Evolutionary conservation across 192 early-diverging fungal genomes (phyloP), one percentile per base, ranked within the genome.

Genomic region (Dissophora ornata): DNA sequence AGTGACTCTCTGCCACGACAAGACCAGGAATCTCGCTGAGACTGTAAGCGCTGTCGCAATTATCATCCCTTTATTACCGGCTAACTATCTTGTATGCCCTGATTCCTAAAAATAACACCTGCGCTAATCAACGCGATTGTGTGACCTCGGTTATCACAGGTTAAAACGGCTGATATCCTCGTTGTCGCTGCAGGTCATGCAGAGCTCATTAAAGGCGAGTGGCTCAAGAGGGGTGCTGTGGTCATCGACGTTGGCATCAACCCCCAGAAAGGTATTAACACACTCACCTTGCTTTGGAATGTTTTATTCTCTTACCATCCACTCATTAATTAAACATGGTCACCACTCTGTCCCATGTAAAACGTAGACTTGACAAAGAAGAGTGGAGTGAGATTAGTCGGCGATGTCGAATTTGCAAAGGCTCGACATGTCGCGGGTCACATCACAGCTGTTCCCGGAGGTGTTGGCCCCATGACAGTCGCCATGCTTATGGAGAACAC

Each of bases 401-500:
- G 97, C 56, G 97, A 99, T 78, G 96, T 98, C 32, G 93, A 97
- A 33, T 97, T 85, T 64, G 84, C 89, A 2, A 79, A 68, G 5
- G 95, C 93, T 7, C 75, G 70, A 15, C 38, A 86, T 40, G 86
- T 91, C 4, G 97, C 96, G 0, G 84, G 90, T 18, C 85, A 87
- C 41, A 95, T 98, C 70, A 98, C 97, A 11, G 96, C 97, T 2
- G 97, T 99, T 47, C 97, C 97, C 38, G 97, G 97, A 32, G 97
- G 97, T 38, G 97, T 99, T n/a, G 97, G 97, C 0, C 97, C 97
- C 7, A 99, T 99, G 97, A 99, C 97, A 9, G 97, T 99, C 9
- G 95, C 96, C 46, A 98, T 99, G 97, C 83, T 99, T 15, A 82
- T 99, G 83, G 80, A 92, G 57, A 99, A 99, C 82, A 96, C 93